Base-by-base conservation (phyloP, 2,329 filamentous ascomycete species). In the Lasiodiplodia theobromae region DNA sequence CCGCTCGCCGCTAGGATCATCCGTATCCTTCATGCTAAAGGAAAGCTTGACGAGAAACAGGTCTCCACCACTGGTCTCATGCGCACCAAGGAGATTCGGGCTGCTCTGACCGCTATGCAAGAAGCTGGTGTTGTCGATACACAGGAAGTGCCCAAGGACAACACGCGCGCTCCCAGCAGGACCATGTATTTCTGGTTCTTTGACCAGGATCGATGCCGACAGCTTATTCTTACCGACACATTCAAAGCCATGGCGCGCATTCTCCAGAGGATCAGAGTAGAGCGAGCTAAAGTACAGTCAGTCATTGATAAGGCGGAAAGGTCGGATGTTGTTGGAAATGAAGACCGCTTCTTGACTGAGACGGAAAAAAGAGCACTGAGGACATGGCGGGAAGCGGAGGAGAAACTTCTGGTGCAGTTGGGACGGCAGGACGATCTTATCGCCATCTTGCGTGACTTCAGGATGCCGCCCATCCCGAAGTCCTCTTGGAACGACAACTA, bases 101-200 rank as follows among this genome's bases (percentile, higher is more conserved):
- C 91, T 69, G 91, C 94, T 71, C 90, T 98, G 80, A 90, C 92
- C 16, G 89, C 90, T 70, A 92, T 99, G 86, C 92, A 97, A 73
- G 90, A 93, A 78, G 89, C 89, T 21, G 95, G 96, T 2, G 90
- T 96, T 70, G 89, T 97, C 14, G 93, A 98, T 72, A 88, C 97
- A 6, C 96, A 99, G 78, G 96, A 99, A 82, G 91, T 99, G 0
- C 96, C 96, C 0, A 92, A 92, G 72, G 95, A 98, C 75, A 91
- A 91, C 72, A 91, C 90, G 70, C 90, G 94, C 40, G 88, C 92
- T 73, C 92, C 94, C 0, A 92, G 90, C 71, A 89, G 93, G 65
- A 97, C 94, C 0, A 87, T 97, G 28, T 98, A 94, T 78, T 88
- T 98, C 68, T 97, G 94, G 90, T 97, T 89, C 83, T 97, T 93